phyloP scores from a whole-genome alignment of 179 eudicot species.

The Spergularia azorica region DNA sequence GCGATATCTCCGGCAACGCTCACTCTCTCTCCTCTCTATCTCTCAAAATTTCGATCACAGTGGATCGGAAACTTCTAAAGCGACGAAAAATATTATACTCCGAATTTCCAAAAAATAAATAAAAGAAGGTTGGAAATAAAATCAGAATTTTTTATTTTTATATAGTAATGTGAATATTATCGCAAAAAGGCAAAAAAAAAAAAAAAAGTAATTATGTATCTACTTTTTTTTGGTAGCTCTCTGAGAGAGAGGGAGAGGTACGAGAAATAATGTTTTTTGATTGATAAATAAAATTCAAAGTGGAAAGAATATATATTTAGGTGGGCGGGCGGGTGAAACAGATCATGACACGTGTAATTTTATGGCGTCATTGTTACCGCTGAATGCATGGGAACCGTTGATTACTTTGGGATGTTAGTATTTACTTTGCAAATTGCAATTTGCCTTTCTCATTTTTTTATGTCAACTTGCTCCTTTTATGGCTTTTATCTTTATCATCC shows the following conservation, averaged over 20 bases:
- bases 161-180: neutral
- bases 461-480: too few relatives aligned
- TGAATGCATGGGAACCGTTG: constrained; percentile 2
- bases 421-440: too few relatives aligned
- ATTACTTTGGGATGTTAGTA: neutral
- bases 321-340: neutral
- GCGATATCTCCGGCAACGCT: neutral
- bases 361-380: constrained; percentile 20
- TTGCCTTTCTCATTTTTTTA: too few relatives aligned
- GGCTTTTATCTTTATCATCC: too few relatives aligned
- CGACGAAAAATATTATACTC: neutral
- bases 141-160: neutral
- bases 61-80: constrained; percentile 4
- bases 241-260: too few relatives aligned
- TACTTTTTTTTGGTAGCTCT: neutral
- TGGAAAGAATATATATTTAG: neutral
- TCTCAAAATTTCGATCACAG: neutral
- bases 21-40: neutral
- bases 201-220: neutral
- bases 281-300: neutral
- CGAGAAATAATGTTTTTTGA: too few relatives aligned
- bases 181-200: too few relatives aligned
- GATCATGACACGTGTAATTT: constrained; percentile 24
- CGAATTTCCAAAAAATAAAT: neutral
- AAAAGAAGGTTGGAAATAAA: neutral